phyloP scores from a whole-genome alignment of 768 basidiomycete species.

The Kwoniella newhampshirensis region DNA sequence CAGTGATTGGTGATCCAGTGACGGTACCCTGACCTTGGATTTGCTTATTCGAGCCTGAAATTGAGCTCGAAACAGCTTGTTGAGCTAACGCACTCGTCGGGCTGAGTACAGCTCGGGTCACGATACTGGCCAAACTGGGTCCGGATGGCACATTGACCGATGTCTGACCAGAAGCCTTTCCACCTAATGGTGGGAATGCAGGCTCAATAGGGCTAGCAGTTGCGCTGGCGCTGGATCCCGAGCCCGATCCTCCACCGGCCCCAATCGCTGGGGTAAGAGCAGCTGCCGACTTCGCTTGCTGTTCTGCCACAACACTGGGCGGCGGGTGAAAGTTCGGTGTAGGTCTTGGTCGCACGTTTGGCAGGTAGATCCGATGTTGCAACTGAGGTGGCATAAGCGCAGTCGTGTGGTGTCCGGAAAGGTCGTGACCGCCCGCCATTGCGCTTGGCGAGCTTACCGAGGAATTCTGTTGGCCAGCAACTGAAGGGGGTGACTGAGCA shows the following conservation, averaged over 20 bases:
- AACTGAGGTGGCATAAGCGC: constrained; percentile 49
- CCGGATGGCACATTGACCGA: constrained; percentile 14
- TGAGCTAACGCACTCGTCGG: constrained; percentile 36
- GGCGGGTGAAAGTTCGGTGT: constrained; percentile 46
- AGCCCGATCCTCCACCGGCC: too few relatives aligned
- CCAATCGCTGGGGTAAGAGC: constrained; percentile 13
- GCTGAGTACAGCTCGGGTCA: constrained; percentile 50
- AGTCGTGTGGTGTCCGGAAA: constrained; percentile 39
- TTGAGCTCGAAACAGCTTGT: constrained; percentile 4
- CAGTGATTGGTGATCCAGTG: background rate
- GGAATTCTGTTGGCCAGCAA: constrained; percentile 1
- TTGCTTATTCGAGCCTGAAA: background rate
- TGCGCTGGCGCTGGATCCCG: too few relatives aligned
- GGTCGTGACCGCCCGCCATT: constrained; percentile 10
- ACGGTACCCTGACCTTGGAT: background rate
- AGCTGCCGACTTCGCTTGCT: constrained; percentile 12
- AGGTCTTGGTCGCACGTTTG: constrained; percentile 37
- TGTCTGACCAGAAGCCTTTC: constrained; percentile 2
- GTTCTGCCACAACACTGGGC: constrained; percentile 39
- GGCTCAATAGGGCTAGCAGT: constrained; percentile 22
- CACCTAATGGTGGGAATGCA: constrained; percentile 50
- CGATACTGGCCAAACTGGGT: constrained; percentile 50
- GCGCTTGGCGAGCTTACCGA: background rate
- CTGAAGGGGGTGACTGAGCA: too few relatives aligned
- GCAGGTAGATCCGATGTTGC: constrained; percentile 52